Evolutionary conservation across 106 monocot genomes (phyloP).

Genomic region (Gastrodia elata): DNA sequence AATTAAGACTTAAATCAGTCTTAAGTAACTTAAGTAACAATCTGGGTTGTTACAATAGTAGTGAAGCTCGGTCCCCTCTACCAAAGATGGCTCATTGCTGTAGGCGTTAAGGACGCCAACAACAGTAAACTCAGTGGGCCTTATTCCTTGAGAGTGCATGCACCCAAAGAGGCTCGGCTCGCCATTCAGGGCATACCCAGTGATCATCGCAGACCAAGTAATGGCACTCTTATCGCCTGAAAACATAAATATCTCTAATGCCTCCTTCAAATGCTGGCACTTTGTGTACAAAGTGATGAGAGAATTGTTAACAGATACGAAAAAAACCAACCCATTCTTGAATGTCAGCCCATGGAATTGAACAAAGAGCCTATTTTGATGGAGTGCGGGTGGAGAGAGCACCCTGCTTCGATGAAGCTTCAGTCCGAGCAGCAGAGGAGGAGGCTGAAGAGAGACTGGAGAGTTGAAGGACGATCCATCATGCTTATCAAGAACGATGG

Average conservation of each 20-base stretch:
- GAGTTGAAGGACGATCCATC: slow-evolving; percentile 2
- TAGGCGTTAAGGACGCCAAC: slow-evolving; percentile 63
- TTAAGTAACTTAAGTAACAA: too few relatives aligned
- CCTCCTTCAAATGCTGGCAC: slow-evolving; percentile 36
- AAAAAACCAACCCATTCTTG: slow-evolving; percentile 29
- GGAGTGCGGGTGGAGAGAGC: slow-evolving; percentile 29
- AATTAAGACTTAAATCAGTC: too few relatives aligned
- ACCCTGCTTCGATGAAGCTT: slow-evolving; percentile 8
- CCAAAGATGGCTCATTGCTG: slow-evolving; percentile 19
- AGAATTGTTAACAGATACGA: slow-evolving; percentile 45
- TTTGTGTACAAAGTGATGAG: slow-evolving; percentile 52
- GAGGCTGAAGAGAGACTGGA: slow-evolving; percentile 12
- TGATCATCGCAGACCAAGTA: slow-evolving; percentile 73
- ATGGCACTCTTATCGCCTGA: slow-evolving; percentile 31
- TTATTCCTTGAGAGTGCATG: slow-evolving; percentile 34
- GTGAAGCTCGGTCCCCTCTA: slow-evolving; percentile 37
- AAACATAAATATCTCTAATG: slow-evolving; percentile 27
- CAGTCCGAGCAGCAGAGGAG: slow-evolving; percentile 28
- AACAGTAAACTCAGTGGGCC: slow-evolving; percentile 52
- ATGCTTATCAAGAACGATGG: not conserved
- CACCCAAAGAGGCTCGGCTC: slow-evolving; percentile 24
- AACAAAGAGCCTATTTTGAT: slow-evolving; percentile 31
- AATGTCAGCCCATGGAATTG: slow-evolving; percentile 24
- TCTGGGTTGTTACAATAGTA: too few relatives aligned
- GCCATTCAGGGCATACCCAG: slow-evolving; percentile 53